These are phyloP conservation scores for Bretschneidera sinensis DNA, from an alignment of 345 rosid genomes.

Conservation along the genomic window DNA sequence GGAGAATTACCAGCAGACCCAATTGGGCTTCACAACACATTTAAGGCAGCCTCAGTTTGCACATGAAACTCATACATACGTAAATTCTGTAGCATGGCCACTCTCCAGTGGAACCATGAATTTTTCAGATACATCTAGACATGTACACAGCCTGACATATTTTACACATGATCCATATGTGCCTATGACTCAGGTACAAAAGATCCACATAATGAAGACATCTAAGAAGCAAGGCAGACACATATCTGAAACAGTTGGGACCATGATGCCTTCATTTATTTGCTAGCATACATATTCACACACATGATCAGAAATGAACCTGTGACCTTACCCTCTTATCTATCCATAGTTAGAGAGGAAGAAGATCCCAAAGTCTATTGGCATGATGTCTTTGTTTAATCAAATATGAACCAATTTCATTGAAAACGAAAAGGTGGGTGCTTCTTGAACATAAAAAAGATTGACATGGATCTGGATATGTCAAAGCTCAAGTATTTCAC, in stretches of 20 bases:
- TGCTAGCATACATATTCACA: no score
- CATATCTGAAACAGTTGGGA: background rate
- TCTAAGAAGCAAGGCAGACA: no score
- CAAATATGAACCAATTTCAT: no score
- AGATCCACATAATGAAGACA: background rate
- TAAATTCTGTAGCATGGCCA: background rate
- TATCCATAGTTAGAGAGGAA: no score
- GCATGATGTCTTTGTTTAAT: no score
- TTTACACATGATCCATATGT: conserved; percentile 10
- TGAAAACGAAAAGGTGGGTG: no score
- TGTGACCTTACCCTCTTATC: no score
- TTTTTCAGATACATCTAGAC: conserved; percentile 6
- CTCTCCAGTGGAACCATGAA: background rate
- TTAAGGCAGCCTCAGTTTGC: background rate
- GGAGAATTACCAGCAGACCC: conserved; percentile 12
- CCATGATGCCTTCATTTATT: background rate
- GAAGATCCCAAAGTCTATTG: no score
- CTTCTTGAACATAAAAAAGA: no score
- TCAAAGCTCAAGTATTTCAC: no score
- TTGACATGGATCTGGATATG: no score
- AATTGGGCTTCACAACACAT: background rate
- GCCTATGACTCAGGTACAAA: background rate
- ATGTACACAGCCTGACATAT: conserved; percentile 6
- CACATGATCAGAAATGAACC: no score
- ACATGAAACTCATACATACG: background rate